phyloP scores from a whole-genome alignment of 1,139 yeast species.

The Kodamaea arcana region DNA sequence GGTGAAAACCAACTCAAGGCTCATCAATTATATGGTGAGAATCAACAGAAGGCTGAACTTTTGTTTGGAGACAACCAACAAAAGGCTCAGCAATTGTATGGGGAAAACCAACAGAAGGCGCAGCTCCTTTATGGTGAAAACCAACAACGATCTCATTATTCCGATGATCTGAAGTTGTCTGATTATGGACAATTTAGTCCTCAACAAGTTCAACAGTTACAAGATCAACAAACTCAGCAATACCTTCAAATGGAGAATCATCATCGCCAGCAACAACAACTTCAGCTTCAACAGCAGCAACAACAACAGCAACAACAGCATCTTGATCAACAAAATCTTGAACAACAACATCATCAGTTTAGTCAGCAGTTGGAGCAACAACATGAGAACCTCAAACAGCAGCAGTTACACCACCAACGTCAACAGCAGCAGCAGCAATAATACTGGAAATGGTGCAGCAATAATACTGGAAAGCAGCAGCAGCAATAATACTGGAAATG shows the following conservation, averaged over 20 bases:
- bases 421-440: slow-evolving; percentile 7
- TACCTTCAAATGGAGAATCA: neutral
- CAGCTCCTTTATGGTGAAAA: no score
- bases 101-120: neutral
- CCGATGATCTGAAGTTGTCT: no score
- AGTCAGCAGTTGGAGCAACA: slow-evolving; percentile 3
- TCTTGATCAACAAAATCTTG: slow-evolving; percentile 3
- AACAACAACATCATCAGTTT: slow-evolving; percentile 3
- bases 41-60: neutral
- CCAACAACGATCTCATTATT: no score
- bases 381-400: slow-evolving; percentile 6
- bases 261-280: slow-evolving; percentile 3
- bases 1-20: no score
- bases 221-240: neutral
- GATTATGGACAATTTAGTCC: neutral
- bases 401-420: slow-evolving; percentile 8
- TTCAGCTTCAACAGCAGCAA: slow-evolving; percentile 3
- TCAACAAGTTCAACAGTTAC: neutral
- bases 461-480: slow-evolving; percentile 4
- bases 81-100: neutral
- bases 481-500: no score
- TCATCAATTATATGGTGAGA: neutral
- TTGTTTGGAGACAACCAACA: neutral
- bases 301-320: slow-evolving; percentile 2
- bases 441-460: no score